A percentile compares a stretch with the other conserved stretches of the same genome.
phyloP scores from a whole-genome alignment of 148 eudicot genomes.

The Heliamphora exappendiculata region DNA sequence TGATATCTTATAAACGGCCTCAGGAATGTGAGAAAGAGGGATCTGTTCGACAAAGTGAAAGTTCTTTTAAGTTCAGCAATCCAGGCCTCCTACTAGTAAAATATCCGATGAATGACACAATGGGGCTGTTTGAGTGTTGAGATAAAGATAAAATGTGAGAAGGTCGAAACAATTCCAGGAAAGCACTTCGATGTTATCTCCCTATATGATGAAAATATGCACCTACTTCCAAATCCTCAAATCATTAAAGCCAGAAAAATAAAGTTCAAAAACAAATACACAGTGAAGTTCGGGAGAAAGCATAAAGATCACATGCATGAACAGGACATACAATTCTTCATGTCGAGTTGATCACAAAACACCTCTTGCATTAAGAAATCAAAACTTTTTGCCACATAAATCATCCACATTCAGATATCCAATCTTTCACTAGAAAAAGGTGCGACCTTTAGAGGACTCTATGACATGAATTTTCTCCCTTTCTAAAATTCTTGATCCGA shows the following conservation, averaged over 20 bases:
- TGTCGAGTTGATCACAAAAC: background rate
- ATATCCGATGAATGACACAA: background rate
- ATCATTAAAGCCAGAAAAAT: background rate
- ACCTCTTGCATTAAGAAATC: background rate
- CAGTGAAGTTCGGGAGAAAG: background rate
- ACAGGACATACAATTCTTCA: background rate
- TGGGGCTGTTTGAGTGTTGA: background rate
- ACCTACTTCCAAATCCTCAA: background rate
- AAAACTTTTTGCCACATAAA: background rate
- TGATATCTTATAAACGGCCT: constrained; percentile 48
- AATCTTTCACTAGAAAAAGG: background rate
- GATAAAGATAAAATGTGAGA: background rate
- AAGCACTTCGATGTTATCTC: background rate
- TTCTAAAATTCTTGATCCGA: background rate
- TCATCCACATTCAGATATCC: background rate
- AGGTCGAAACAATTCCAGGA: background rate
- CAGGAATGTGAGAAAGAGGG: constrained; percentile 51
- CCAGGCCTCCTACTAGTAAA: background rate
- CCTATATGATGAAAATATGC: background rate
- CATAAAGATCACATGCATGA: background rate
- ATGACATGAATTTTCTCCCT: background rate
- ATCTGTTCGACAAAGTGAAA: constrained; percentile 27
- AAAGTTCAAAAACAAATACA: background rate
- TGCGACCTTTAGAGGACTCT: background rate
- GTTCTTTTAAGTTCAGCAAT: background rate